Percentiles rank a stretch among this genome's conserved stretches.
phyloP scores from a whole-genome alignment of 768 basidiomycete genomes.

The Clathrus columnatus region DNA sequence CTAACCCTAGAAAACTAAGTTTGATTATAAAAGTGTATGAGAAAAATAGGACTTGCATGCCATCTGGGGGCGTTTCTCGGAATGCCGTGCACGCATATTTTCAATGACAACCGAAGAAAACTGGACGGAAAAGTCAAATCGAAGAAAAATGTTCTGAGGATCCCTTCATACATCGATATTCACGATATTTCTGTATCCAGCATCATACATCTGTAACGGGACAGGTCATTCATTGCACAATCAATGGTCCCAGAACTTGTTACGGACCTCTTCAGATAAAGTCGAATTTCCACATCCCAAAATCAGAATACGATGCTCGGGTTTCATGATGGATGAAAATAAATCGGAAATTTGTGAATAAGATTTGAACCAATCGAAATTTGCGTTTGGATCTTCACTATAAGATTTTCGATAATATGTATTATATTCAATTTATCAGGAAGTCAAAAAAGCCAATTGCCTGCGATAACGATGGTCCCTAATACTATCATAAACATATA shows the following conservation, averaged over 20 bases:
- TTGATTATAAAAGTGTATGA: not conserved
- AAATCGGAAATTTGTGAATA: conserved; percentile 62
- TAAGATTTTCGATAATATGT: not conserved
- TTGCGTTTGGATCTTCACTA: conserved; percentile 50
- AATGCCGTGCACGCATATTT: conserved; percentile 57
- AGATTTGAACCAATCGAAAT: conserved; percentile 85
- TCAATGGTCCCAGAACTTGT: not conserved
- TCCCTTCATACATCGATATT: conserved; percentile 59
- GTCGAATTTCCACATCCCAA: conserved; percentile 81
- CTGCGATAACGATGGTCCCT: conserved; percentile 16
- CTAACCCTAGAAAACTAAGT: conserved; percentile 46
- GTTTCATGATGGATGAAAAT: conserved; percentile 48
- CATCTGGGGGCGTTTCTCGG: conserved; percentile 50
- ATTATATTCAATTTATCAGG: not conserved
- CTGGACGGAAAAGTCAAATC: conserved; percentile 26
- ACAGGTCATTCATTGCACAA: conserved; percentile 10
- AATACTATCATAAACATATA: not conserved
- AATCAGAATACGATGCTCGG: conserved; percentile 61
- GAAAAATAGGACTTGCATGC: conserved; percentile 40
- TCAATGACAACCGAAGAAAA: conserved; percentile 70
- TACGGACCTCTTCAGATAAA: conserved; percentile 63
- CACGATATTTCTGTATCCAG: conserved; percentile 71
- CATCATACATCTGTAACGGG: conserved; percentile 66
- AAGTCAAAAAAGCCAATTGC: not conserved
- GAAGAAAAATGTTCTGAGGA: not conserved